Base-by-base conservation (phyloP, 1,284 basidiomycete genomes). In the Malassezia cuniculi region DNA sequence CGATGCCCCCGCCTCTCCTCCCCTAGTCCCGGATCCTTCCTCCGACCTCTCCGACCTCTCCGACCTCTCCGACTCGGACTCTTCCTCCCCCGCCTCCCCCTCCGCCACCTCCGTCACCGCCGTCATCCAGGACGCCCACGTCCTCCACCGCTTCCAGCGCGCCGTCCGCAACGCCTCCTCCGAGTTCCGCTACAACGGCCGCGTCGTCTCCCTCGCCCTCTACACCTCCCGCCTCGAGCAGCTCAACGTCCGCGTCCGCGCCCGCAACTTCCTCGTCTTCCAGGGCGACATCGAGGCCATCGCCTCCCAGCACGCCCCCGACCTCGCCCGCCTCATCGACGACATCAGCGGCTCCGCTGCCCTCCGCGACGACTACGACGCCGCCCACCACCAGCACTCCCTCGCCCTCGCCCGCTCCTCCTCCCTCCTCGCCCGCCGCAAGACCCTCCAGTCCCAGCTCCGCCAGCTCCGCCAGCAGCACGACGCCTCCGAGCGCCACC, bases 201-300 rank as follows among this genome's bases (percentile, higher is more conserved):
- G 59, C 14, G 39, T 48, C 8, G 51, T 52, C 9, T 45, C 52
- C 22, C 52, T 57, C 17, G 39, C 48, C 4, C 50, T 53, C 28
- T 66, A 66, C 50, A 63, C 59, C 32, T 28, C 38, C 3, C 50
- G 48, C 31, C 55, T 66, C 5, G 53, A 59, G 34, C 51, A 55
- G 34, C 57, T 63, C 50, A 94, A 95, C 64, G 85, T 99, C 59
- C 82, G 97, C 40, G 89, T 97, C 64, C 94, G 94, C 70, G 93
- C 93, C 15, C 94, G 94, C 72, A 97, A 97, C 72, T 97, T 97
- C 64, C 79, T 97, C 39, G 93, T 97, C n/a, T 99, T 99, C 71
- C 64, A 66, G 69, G 93, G 93, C 39, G 93, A 97, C 66, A 93
- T 99, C 26, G 93, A 97, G 70, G 85, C 86, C 2, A 85, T 99